Evolutionary conservation across 1,139 yeast species (phyloP).

Genomic region (Scheffersomyces insectosa): DNA sequence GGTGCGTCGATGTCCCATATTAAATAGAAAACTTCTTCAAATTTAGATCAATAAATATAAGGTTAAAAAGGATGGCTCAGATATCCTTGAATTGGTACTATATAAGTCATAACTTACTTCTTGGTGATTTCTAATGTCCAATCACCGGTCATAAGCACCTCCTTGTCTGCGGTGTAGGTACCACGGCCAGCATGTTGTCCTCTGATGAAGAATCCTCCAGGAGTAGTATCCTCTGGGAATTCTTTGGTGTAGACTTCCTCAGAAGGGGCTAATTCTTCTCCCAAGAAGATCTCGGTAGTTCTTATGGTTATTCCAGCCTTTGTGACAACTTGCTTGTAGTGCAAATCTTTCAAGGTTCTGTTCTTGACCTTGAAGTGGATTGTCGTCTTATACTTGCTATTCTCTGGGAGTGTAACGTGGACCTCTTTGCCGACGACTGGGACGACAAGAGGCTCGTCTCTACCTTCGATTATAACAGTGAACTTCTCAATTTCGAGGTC

Average conservation of each 20-base stretch:
- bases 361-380: conserved; percentile 36
- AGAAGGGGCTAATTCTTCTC: conserved; percentile 31
- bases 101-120: conserved; percentile 13
- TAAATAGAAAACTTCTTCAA: not conserved
- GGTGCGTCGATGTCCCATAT: too few species aligned
- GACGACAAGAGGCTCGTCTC: conserved; percentile 23
- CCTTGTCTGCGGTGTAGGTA: conserved; percentile 35
- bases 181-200: conserved; percentile 36
- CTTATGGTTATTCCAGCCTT: conserved; percentile 41
- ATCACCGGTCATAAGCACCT: conserved; percentile 26
- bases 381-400: conserved; percentile 35
- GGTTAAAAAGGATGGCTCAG: too few species aligned
- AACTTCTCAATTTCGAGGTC: conserved; percentile 38
- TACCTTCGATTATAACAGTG: conserved; percentile 32
- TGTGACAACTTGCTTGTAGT: conserved; percentile 39
- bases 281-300: conserved; percentile 32
- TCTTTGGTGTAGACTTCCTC: conserved; percentile 27
- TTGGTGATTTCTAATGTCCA: conserved; percentile 41
- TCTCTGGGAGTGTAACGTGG: conserved; percentile 39
- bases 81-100: too few species aligned
- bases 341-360: conserved; percentile 31
- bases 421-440: conserved; percentile 34
- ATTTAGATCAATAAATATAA: too few species aligned
- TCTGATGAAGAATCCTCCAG: conserved; percentile 44
- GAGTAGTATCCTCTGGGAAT: conserved; percentile 41